Evolutionary conservation across 345 rosid genomes (phyloP).

Genomic region (Theobroma cacao): DNA sequence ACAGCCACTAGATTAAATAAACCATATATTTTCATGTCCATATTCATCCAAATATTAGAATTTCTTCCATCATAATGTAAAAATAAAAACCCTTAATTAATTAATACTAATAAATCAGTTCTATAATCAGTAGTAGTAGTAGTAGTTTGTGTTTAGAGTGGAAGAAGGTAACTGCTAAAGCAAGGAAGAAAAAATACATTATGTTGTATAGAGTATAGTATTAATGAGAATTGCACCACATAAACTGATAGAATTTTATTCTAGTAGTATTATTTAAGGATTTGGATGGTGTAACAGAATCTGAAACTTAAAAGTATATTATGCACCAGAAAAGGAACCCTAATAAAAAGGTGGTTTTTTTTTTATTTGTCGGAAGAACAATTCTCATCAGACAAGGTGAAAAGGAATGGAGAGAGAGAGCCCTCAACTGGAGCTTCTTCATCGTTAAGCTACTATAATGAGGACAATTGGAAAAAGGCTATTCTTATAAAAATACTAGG

Average conservation of each 20-base stretch:
- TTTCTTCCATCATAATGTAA: neutral
- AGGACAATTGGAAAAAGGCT: slow-evolving; percentile 8
- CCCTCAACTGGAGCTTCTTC: slow-evolving; percentile 20
- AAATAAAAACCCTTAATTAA: neutral
- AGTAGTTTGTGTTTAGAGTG: neutral
- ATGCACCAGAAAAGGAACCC: slow-evolving; percentile 5
- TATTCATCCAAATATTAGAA: neutral
- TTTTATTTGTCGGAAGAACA: slow-evolving; percentile 8
- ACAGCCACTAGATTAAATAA: slow-evolving; percentile 11
- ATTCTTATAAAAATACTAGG: neutral
- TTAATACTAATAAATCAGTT: neutral
- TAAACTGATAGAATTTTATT: neutral
- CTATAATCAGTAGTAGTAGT: neutral
- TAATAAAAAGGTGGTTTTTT: neutral
- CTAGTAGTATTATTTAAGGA: neutral
- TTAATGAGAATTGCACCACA: neutral
- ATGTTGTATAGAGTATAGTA: no score
- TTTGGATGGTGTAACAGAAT: slow-evolving; percentile 17
- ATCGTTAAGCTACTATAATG: slow-evolving; percentile 19
- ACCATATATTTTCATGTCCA: neutral
- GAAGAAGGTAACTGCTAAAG: neutral
- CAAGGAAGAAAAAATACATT: neutral
- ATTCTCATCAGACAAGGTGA: slow-evolving; percentile 26
- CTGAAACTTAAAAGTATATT: slow-evolving; percentile 1
- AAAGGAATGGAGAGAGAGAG: neutral